phyloP scores from a whole-genome alignment of 2,329 filamentous ascomycete genomes.

The Cercospora brassicicola region DNA sequence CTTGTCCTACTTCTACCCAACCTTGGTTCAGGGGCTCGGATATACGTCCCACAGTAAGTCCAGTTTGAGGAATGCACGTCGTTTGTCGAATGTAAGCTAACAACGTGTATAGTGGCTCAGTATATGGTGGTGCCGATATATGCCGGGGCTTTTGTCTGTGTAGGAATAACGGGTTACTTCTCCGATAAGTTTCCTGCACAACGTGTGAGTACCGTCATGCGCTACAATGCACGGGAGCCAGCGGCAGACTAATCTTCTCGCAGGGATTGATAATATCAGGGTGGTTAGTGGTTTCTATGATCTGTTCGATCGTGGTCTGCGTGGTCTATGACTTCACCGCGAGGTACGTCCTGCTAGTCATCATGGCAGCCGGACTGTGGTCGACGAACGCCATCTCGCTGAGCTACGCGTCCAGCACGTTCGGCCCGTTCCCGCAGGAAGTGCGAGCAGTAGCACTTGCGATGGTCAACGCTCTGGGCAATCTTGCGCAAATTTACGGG shows the following conservation, averaged over 20 bases:
- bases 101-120: conserved; percentile 41
- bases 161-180: conserved; percentile 49
- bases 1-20: conserved; percentile 57
- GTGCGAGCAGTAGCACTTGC: conserved; percentile 36
- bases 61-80: background rate
- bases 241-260: background rate
- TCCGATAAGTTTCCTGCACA: conserved; percentile 26
- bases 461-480: conserved; percentile 38
- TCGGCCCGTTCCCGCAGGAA: conserved; percentile 47
- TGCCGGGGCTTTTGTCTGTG: conserved; percentile 54
- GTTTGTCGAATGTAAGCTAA: conserved; percentile 8
- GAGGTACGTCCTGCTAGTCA: conserved; percentile 56
- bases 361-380: conserved; percentile 59
- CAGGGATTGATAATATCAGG: conserved; percentile 2
- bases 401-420: conserved; percentile 55
- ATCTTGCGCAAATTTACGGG: conserved; percentile 40
- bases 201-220: background rate
- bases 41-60: conserved; percentile 42
- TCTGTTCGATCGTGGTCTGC: conserved; percentile 45
- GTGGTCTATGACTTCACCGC: conserved; percentile 54
- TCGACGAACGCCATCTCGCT: conserved; percentile 54
- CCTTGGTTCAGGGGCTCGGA: conserved; percentile 54
- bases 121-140: conserved; percentile 54
- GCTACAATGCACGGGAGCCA: background rate
- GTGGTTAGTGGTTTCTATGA: conserved; percentile 49